phyloP scores from a whole-genome alignment of 2,329 filamentous ascomycete species.

The Colletotrichum noveboracense region DNA sequence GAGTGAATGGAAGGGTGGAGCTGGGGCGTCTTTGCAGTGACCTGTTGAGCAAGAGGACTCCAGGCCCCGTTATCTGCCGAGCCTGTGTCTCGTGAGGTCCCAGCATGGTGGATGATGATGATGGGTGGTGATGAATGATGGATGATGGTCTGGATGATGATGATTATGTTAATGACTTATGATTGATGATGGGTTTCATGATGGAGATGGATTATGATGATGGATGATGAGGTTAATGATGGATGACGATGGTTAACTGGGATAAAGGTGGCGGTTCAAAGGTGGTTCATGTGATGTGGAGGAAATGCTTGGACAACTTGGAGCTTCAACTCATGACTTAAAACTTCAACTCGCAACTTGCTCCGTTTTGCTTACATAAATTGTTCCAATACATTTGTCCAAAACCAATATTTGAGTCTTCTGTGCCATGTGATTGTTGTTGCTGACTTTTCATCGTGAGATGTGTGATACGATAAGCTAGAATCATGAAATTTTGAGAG shows the following conservation, averaged over 20 bases:
- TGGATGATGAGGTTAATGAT: background rate
- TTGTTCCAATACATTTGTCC: background rate
- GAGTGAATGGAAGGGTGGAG: background rate
- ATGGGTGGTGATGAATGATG: background rate
- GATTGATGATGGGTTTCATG: background rate
- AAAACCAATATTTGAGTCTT: background rate
- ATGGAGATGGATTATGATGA: background rate
- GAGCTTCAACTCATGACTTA: background rate
- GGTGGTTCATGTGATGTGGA: background rate
- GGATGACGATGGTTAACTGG: background rate
- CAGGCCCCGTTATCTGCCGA: background rate
- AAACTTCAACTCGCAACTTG: background rate
- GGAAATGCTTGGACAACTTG: background rate
- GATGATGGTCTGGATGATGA: no score
- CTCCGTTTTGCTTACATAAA: background rate
- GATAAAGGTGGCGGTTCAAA: background rate
- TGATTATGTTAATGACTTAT: no score
- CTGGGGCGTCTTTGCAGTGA: background rate
- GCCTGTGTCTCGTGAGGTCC: background rate
- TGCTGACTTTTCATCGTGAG: background rate
- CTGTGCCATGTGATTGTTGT: background rate
- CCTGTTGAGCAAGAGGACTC: background rate
- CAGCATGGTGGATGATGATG: background rate
- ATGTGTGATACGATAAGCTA: background rate
- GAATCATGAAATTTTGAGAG: accelerated